Base-by-base conservation (phyloP, 108 stramenopile species). In the Stephanodiscus minutulus region DNA sequence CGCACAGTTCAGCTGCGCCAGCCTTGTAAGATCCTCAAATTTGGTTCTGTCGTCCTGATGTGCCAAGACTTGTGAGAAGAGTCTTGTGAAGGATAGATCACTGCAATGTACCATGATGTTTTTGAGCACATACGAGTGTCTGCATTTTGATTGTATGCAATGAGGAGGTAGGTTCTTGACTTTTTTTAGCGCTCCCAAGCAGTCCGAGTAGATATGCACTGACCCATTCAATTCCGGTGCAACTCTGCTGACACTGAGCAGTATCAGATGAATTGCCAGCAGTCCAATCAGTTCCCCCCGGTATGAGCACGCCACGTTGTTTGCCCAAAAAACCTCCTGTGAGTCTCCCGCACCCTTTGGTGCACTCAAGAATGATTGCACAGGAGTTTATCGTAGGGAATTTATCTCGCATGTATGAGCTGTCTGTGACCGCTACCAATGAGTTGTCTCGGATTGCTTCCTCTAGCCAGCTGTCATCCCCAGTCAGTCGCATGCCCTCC, bases 101-200 rank as follows among this genome's bases (percentile, higher is more conserved):
- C 28, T 33, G 56, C 75, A 76, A n/a, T 68, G 27, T 2, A 76
- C 25, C 61, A 76, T 20, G 8, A 76, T 54, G 5, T 17, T 69
- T 8, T 69, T 69, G 1, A 69, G 36, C n/a, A 69, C 58, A 35
- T 69, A 56, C 1, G 50, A 37, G 27, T 68, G 67, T 20, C 27
- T 31, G 67, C 59, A 68, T 31, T 21, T 11, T 15, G 52, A 61
- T 37, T 50, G 75, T 8, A 76, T 54, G 5, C 53, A 17, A 8
- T 56, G 15, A 9, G 39, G 24, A 3, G 75, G 67, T 15, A 76
- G 39, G 11, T 62, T 0, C 5, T 31, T 11, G 0, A 56, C 60
- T 21, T 46, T 47, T 2, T 17, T 12, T 9, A 76, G 59, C 0
- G 67, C 67, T 2, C 75, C 67, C 0, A 67, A 24, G 36, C 66